Evolutionary conservation across 2,329 filamentous ascomycete genomes (phyloP), one percentile per base, ranked within the genome.

Genomic region (Talaromyces piceae): DNA sequence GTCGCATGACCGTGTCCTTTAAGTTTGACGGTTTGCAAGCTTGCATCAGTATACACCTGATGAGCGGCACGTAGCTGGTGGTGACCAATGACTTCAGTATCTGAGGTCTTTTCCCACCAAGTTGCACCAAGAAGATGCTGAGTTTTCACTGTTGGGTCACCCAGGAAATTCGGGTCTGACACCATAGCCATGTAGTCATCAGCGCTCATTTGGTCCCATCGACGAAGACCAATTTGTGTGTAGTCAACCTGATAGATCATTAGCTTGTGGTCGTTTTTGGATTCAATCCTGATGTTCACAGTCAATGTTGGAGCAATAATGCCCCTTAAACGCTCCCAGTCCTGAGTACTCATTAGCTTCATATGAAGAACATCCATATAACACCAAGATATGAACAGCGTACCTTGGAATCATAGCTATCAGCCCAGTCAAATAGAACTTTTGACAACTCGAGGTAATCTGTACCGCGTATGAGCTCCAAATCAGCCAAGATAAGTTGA

Each of bases 61-160:
- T 84, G 81, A 2, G 80, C 79, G 28, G 81, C 80, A 39, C 81
- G 78, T 45, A 83, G 67, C 68, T 83, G 80, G 65, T 82, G 79
- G 61, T 77, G 73, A n/a, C 80, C 80, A 52, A 81, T 67, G 45
- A 81, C 74, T 62, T 81, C 75, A n/a, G 73, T 77, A 52, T 81
- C 79, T 1, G 75, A 78, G 33, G 81, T 63, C 57, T 74, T 76
- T 62, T 80, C 74, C 77, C 77, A 84, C 65, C 77, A 77, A 16
- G 76, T 75, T 28, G 73, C 76, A 47, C 81, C 80, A 58, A 84
- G 77, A 60, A 84, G 77, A 68, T 85, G 82, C 65, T 86, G 82
- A 5, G 82, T 85, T 66, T 77, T 79, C 52, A 85, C 71, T 18
- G 78, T 73, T 28, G 76, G 76, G 67, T 84, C 79, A 54, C 82